Evolutionary conservation across 2,329 filamentous ascomycete species (phyloP).

Genomic region (Aaosphaeria pasadenensis): DNA sequence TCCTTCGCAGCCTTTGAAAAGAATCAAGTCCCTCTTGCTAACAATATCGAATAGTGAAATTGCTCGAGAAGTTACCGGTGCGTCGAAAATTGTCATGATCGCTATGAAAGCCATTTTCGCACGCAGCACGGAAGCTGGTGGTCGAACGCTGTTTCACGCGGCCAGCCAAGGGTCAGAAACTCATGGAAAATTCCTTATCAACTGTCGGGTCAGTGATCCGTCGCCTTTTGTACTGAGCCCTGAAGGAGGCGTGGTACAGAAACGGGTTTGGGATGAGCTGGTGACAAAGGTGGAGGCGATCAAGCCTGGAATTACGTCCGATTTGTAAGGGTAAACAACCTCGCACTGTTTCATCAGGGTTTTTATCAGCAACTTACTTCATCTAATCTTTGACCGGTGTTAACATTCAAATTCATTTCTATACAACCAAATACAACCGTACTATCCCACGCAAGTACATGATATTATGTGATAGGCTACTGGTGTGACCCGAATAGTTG

Average conservation of each 20-base stretch:
- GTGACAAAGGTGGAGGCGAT: conserved; percentile 37
- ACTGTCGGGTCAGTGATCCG: conserved; percentile 27
- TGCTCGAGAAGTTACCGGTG: conserved; percentile 17
- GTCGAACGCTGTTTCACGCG: conserved; percentile 39
- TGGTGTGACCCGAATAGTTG: no score
- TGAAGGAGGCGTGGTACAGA: conserved; percentile 35
- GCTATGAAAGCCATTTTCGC: conserved; percentile 22
- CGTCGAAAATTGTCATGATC: conserved; percentile 3
- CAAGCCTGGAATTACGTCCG: conserved; percentile 23
- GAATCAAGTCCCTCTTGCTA: background rate
- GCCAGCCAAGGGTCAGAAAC: conserved; percentile 31
- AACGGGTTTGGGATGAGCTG: conserved; percentile 41
- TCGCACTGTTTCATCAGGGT: no score
- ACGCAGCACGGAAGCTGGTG: conserved; percentile 39
- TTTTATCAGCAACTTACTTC: no score
- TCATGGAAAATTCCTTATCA: conserved; percentile 41
- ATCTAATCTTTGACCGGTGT: no score
- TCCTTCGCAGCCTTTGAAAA: background rate
- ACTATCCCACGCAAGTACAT: no score
- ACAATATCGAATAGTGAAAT: conserved; percentile 13
- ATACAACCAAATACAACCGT: no score
- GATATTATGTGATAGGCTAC: no score
- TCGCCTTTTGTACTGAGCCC: conserved; percentile 34
- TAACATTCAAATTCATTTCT: no score
- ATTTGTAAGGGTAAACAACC: background rate